Percentiles rank a stretch among this genome's conserved stretches.
These are phyloP conservation scores for Dovyalis caffra DNA, from an alignment of 345 rosid genomes.

Conservation along the genomic window DNA sequence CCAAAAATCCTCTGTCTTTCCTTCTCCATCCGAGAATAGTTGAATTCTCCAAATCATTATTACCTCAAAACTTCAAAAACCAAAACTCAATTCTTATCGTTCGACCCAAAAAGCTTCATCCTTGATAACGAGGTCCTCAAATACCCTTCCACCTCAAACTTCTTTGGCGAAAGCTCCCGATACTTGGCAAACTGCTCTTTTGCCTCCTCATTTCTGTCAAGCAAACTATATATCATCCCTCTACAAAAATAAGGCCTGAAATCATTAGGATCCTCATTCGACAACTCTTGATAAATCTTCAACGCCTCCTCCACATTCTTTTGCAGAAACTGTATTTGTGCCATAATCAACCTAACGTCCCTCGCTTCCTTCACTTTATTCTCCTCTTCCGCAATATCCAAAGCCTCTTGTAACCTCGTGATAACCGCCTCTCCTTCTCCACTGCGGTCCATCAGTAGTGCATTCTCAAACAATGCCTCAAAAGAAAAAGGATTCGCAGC, in stretches of 20 bases:
- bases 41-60: constrained; percentile 14
- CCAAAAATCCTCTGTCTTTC: neutral
- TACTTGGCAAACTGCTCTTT: constrained; percentile 77
- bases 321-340: constrained; percentile 77
- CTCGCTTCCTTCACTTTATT: constrained; percentile 65
- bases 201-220: constrained; percentile 74
- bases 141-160: constrained; percentile 74
- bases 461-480: constrained; percentile 91
- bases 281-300: constrained; percentile 61
- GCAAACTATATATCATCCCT: constrained; percentile 80
- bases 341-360: constrained; percentile 81
- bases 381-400: constrained; percentile 55
- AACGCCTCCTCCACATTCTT: constrained; percentile 81
- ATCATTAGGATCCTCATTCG: constrained; percentile 73
- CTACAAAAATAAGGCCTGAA: constrained; percentile 77
- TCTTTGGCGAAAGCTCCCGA: constrained; percentile 68
- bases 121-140: constrained; percentile 66
- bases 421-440: constrained; percentile 78
- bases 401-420: constrained; percentile 69
- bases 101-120: constrained; percentile 67
- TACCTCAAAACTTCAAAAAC: constrained; percentile 1
- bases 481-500: constrained; percentile 62
- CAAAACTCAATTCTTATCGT: constrained; percentile 47
- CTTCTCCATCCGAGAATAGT: neutral
- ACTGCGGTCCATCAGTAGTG: constrained; percentile 69